Evolutionary conservation across 352 stramenopile genomes (phyloP), one percentile per base, ranked within the genome.

Genomic region (Peronospora farinosa): DNA sequence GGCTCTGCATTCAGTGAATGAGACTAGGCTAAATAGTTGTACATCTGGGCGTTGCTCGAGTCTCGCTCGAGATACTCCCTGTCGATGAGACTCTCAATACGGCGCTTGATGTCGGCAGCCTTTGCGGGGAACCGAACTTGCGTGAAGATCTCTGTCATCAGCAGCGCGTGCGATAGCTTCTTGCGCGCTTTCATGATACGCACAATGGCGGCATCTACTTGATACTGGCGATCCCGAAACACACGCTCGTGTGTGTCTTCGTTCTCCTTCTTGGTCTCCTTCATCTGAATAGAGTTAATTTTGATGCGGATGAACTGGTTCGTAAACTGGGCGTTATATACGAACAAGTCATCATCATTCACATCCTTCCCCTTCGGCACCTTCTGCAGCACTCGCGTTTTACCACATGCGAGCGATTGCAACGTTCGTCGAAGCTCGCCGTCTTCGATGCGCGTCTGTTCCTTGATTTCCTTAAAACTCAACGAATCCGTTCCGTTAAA

Each of bases 181-280:
- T 98, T 98, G 43, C 95, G 84, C n/a, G 95, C 77, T 78, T 99
- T 99, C 96, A 99, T 99, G 63, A 99, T 98, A 49, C 96, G 86
- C 33, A 99, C 96, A 57, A 99, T 97, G 6, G 93, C 92, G 15
- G 96, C 96, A 62, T 97, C 92, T 15, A 96, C 87, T 48, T 96
- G 85, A 63, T 97, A 97, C 66, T 97, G 86, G 25, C 91, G 85
- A 51, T 97, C 90, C 36, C 92, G 72, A 66, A 96, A 96, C 21
- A 97, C 89, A 13, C 86, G 81, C 60, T 97, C 91, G 64, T 97
- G 83, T 0, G 91, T 97, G 55, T 97, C 86, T 54, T 93, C 76
- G 53, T 95, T 95, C 55, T 97, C 91, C 57, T 96, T 81, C 54
- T 84, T 85, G 9, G 91, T 97, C 63, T 97, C 92, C 68, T 96